Percentiles rank a stretch among this genome's conserved stretches.
These are phyloP conservation scores for Yamadazyma friedrichii DNA, from an alignment of 1,139 yeast genomes.

Conservation along the genomic window DNA sequence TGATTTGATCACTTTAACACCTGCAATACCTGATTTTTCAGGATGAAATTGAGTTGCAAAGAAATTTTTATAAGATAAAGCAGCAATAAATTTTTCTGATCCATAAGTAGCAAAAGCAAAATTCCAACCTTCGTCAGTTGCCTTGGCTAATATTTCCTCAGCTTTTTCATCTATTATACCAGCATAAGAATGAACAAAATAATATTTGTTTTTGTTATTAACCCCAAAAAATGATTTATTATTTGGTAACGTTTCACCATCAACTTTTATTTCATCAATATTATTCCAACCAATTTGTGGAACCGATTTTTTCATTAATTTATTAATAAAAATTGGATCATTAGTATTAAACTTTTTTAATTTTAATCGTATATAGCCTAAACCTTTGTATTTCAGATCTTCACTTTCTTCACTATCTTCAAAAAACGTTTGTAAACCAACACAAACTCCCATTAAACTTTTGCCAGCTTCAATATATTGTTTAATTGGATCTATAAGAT, in stretches of 20 bases:
- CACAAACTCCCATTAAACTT: conserved; percentile 95
- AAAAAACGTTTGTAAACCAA: conserved; percentile 86
- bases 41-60: conserved; percentile 98
- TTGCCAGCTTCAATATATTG: conserved; percentile 70
- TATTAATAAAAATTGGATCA: conserved; percentile 28
- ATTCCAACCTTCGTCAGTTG: conserved; percentile 65
- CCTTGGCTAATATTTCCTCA: conserved; percentile 27
- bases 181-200: conserved; percentile 94
- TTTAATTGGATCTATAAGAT: conserved; percentile 63
- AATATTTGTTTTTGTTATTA: conserved; percentile 67
- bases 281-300: conserved; percentile 97
- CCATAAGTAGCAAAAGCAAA: conserved; percentile 76
- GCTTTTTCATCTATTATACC: conserved; percentile 50
- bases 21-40: conserved; percentile 92
- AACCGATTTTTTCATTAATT: conserved; percentile 58
- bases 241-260: conserved; percentile 7
- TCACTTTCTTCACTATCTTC: conserved; percentile 74
- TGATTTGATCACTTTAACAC: conserved; percentile 68
- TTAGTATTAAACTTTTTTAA: conserved; percentile 58
- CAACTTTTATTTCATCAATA: conserved; percentile 18
- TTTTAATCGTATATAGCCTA: conserved; percentile 48
- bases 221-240: conserved; percentile 15
- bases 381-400: conserved; percentile 48
- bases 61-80: conserved; percentile 68
- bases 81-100: conserved; percentile 79